Evolutionary conservation across 2,329 filamentous ascomycete genomes (phyloP).

Genomic region (Colletotrichum somersetense): DNA sequence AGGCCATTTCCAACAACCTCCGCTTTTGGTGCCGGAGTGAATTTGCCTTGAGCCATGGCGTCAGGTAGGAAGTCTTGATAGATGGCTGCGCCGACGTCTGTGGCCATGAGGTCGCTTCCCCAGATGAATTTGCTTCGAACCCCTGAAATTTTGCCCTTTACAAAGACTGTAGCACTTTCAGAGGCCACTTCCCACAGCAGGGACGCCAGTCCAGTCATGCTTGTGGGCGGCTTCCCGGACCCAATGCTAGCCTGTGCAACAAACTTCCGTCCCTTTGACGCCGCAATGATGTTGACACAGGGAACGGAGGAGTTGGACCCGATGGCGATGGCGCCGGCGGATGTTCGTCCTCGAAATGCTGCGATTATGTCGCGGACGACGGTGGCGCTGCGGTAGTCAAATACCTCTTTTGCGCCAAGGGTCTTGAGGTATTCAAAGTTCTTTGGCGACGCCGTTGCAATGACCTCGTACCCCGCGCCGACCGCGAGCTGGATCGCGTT

Average conservation of each 20-base stretch:
- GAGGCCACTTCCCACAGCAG: constrained; percentile 1
- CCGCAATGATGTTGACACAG: constrained; percentile 15
- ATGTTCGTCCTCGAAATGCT: constrained; percentile 45
- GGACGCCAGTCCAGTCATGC: not conserved
- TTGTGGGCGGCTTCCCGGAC: not conserved
- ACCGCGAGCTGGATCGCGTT: constrained; percentile 60
- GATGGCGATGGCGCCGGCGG: constrained; percentile 41
- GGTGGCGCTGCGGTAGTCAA: constrained; percentile 57
- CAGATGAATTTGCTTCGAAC: constrained; percentile 52
- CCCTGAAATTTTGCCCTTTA: constrained; percentile 47
- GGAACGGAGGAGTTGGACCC: constrained; percentile 15
- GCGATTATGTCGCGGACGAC: constrained; percentile 51
- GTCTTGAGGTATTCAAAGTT: constrained; percentile 59
- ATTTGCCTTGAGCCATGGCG: constrained; percentile 43
- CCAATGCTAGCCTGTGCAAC: constrained; percentile 29
- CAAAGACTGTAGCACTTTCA: constrained; percentile 3
- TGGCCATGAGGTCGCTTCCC: constrained; percentile 42
- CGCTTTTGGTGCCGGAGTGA: constrained; percentile 44
- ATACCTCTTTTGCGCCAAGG: constrained; percentile 58
- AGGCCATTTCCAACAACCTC: constrained; percentile 46
- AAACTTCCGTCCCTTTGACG: constrained; percentile 24
- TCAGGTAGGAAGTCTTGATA: constrained; percentile 46
- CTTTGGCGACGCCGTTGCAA: constrained; percentile 56
- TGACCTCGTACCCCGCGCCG: constrained; percentile 59
- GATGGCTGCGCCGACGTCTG: constrained; percentile 45